A percentile compares a stretch with the other conserved stretches of the same genome.
Conservation (phyloP, 2,329 filamentous ascomycete genomes). For the Daldinia eschscholtzii region DNA sequence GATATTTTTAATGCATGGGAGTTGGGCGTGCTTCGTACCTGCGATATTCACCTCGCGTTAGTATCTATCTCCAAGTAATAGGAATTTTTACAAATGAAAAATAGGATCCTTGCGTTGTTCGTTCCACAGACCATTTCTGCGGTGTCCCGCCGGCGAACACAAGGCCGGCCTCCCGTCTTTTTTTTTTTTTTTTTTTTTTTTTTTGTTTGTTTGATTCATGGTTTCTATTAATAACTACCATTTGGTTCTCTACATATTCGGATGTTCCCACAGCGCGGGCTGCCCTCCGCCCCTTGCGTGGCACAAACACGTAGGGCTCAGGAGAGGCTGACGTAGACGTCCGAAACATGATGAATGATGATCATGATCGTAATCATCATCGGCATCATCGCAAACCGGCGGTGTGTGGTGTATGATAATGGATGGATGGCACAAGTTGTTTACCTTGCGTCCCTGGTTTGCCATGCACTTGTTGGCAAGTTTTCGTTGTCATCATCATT, state of each 20-base stretch:
- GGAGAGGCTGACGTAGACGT: constrained; percentile 6
- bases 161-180: not conserved
- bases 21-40: not conserved
- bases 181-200: not conserved
- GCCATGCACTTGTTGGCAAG: not conserved
- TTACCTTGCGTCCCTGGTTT: not conserved
- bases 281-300: not conserved
- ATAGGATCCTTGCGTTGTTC: not conserved
- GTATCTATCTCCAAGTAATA: not conserved
- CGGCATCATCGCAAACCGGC: not conserved
- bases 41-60: not conserved
- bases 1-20: constrained; percentile 3
- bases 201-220: too few relatives aligned
- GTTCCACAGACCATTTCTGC: not conserved
- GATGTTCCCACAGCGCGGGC: not conserved
- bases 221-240: constrained; percentile 11
- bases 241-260: not conserved
- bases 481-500: too few relatives aligned
- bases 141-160: not conserved
- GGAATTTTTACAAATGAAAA: not conserved
- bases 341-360: not conserved
- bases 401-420: not conserved
- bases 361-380: too few relatives aligned
- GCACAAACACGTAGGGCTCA: constrained; percentile 3
- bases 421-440: not conserved